Evolutionary conservation across 2,329 filamentous ascomycete species (phyloP), one percentile per base, ranked within the genome.

Genomic region (Colletotrichum sp.): DNA sequence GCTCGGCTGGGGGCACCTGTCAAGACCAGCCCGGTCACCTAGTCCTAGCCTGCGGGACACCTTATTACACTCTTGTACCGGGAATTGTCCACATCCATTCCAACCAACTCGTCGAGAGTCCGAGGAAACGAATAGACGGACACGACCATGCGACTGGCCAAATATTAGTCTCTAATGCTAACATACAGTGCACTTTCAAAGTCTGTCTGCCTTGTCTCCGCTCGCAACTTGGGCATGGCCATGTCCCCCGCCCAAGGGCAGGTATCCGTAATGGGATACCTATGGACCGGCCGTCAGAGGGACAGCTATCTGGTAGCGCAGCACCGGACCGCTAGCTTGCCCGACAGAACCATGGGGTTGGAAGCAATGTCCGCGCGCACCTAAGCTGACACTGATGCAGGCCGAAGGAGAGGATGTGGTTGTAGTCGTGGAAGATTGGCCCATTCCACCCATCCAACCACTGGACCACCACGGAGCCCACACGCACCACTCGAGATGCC

Each of bases 1-100:
- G 60, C 66, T 74, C 27, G 60, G 61, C 64, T 68, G 34, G 69
- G 69, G 68, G 19, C 32, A 70, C 71, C 71, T 70, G 57, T 76
- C 71, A 76, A 66, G 32, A 68, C 65, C n/a, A 55, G 63, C 36
- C 69, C 19, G 25, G 39, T 57, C 57, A 28, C 39, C 61, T 66
- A 71, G 34, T 36, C 19, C 16, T 25, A 63, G 39, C 16, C n/a
- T 48, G 28, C 59, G 59, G 28, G 59, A 52, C 59, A 68, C 19
- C 36, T 59, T 64, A 68, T 59, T 44, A n/a, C 39, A 48, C 39
- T 48, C 39, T 61, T 68, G 27, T 64, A 59, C 19, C 44, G 36
- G 71, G 71, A 68, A 28, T 22, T n/a, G 39, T 48, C 39, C 39
- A 48, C 39, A n/a, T 48, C n/a, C 19, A 48, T 48, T 48, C 19